A percentile compares a stretch with the other conserved stretches of the same genome.
Conservation (phyloP, 2,329 filamentous ascomycete genomes). For the Conoideocrella luteorostrata region DNA sequence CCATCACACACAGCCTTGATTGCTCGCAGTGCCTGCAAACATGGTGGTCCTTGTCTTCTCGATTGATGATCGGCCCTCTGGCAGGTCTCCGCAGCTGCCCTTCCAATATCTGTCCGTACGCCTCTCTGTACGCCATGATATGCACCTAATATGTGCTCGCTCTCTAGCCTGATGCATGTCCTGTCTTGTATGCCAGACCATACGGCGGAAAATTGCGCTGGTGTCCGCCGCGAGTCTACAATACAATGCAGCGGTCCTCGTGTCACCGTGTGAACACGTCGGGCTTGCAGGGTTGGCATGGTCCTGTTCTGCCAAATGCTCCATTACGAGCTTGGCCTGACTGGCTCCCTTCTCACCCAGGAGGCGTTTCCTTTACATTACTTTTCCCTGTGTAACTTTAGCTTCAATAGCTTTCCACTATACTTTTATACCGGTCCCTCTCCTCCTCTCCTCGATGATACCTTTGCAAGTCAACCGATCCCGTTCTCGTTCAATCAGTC, state of each 20-base stretch:
- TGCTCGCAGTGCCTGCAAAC: too few relatives aligned
- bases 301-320: neutral
- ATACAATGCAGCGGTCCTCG: too few relatives aligned
- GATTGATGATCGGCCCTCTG: too few relatives aligned
- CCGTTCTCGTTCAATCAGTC: too few relatives aligned
- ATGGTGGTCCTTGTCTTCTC: too few relatives aligned
- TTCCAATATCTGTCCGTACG: too few relatives aligned
- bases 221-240: slow-evolving; percentile 2
- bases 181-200: neutral
- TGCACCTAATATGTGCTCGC: neutral
- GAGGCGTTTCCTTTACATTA: neutral
- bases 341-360: slow-evolving; percentile 1
- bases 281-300: slow-evolving; percentile 7
- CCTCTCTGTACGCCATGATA: neutral
- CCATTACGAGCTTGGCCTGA: slow-evolving; percentile 4
- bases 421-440: neutral
- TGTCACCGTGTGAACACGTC: slow-evolving; percentile 9
- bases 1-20: too few relatives aligned
- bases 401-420: neutral
- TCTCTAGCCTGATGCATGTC: neutral
- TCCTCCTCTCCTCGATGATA: neutral
- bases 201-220: slow-evolving; percentile 7
- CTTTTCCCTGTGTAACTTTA: neutral
- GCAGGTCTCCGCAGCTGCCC: too few relatives aligned
- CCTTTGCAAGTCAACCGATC: too few relatives aligned